Conservation (phyloP, 768 basidiomycete genomes). For the Porphyrellus cyaneotinctus region DNA sequence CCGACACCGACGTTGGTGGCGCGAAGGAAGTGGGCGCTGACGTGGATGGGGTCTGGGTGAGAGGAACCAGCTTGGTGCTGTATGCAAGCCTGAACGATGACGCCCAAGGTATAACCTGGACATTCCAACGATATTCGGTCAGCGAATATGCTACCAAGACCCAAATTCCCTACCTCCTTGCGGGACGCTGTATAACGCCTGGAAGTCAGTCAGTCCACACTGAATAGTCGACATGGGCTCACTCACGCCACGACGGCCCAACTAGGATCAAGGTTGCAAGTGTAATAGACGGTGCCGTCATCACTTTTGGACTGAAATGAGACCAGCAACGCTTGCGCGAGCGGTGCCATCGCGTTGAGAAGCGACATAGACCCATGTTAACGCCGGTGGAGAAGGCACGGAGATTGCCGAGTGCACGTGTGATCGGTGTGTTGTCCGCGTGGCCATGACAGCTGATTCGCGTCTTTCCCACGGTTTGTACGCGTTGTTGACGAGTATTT, state of each 20-base stretch:
- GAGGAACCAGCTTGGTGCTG: constrained; percentile 43
- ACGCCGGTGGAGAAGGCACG: background rate
- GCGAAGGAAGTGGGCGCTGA: constrained; percentile 56
- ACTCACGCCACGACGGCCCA: constrained; percentile 47
- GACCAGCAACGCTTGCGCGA: constrained; percentile 24
- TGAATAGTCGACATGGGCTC: background rate
- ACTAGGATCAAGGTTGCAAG: constrained; percentile 39
- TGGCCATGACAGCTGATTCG: constrained; percentile 23
- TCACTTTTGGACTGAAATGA: constrained; percentile 6
- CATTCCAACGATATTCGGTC: background rate
- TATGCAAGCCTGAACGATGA: constrained; percentile 52
- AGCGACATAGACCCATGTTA: background rate
- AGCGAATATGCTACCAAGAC: background rate
- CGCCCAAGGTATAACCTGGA: constrained; percentile 55
- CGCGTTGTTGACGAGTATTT: constrained; percentile 31
- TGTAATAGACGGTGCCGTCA: constrained; percentile 23
- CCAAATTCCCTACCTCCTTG: constrained; percentile 44
- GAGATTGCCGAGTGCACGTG: constrained; percentile 7
- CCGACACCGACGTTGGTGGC: constrained; percentile 40
- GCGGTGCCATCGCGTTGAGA: constrained; percentile 12
- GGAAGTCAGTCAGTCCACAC: background rate
- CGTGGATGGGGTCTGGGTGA: constrained; percentile 56
- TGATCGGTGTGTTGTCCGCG: constrained; percentile 14
- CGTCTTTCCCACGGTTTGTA: constrained; percentile 24
- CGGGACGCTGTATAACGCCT: constrained; percentile 36